Evolutionary conservation across 345 rosid genomes (phyloP).

Genomic region (Rubroshorea leprosula): DNA sequence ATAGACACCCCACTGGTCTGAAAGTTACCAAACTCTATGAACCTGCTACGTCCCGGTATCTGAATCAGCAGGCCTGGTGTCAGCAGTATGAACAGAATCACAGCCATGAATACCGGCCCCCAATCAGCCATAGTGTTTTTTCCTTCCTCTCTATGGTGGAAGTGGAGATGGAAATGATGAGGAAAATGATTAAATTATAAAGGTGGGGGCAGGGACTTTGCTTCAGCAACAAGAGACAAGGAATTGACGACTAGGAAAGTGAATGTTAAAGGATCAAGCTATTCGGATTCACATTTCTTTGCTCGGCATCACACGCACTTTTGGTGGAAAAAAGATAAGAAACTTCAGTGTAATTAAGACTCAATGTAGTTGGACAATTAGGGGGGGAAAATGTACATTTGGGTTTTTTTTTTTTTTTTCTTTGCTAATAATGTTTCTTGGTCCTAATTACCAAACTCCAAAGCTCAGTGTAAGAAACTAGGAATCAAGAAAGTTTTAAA

Average conservation of each 20-base stretch:
- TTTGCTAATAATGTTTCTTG: too few relatives aligned
- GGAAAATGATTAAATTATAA: constrained; percentile 4
- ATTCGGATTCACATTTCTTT: constrained; percentile 16
- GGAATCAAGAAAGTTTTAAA: too few relatives aligned
- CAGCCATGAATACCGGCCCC: constrained; percentile 93
- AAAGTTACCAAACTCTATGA: constrained; percentile 75
- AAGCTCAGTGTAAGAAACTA: too few relatives aligned
- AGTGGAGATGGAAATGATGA: background rate
- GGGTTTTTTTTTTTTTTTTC: too few relatives aligned
- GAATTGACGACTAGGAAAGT: constrained; percentile 20
- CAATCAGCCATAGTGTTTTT: constrained; percentile 62
- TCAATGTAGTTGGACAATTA: too few relatives aligned
- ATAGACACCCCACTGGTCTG: constrained; percentile 82
- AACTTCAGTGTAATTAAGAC: too few relatives aligned
- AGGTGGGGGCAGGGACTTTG: constrained; percentile 13
- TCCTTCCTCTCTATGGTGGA: background rate
- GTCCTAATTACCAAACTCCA: too few relatives aligned
- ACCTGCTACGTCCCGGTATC: constrained; percentile 50
- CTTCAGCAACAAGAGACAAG: constrained; percentile 22
- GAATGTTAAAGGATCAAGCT: constrained; percentile 25
- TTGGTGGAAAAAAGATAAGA: too few relatives aligned
- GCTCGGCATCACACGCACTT: background rate
- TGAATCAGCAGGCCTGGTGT: constrained; percentile 85
- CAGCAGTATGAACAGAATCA: constrained; percentile 67
- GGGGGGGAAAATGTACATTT: too few relatives aligned